Base-by-base conservation (phyloP, 108 stramenopile genomes). In the Mayamaea pseudoterrestris region DNA sequence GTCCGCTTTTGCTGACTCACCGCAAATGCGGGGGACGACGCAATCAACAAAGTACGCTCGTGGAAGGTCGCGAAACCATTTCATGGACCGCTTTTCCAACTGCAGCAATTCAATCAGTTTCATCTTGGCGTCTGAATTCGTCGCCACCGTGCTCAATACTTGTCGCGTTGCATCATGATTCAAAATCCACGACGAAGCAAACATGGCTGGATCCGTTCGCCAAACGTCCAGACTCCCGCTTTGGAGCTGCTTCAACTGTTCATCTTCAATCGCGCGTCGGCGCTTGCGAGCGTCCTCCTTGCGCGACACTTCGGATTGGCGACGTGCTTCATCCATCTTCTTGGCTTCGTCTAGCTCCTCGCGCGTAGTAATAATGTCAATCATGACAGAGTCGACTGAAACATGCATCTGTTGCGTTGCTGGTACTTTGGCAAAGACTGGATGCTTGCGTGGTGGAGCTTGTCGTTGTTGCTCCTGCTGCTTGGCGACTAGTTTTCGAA, bases 41-140 rank as follows among this genome's bases (percentile, higher is more conserved):
- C n/a, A n/a, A n/a, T n/a, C n/a, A n/a, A n/a, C n/a, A n/a, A 42
- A 42, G 14, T 42, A 42, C 7, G 41, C 41, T n/a, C 17, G 12
- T 8, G 41, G 41, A 7, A 42, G 14, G 12, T 8, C 17, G 7
- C 16, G 12, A 18, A 14, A 42, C 41, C 41, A 42, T 16, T 13
- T 42, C 7, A 8, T 8, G 7, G 41, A 13, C 17, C 14, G 8
- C 41, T 42, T 42, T 42, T 42, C 41, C 7, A 42, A 14, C 7
- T 42, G 7, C 41, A 42, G 16, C 12, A 42, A 18, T 42, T 42
- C 41, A 8, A 42, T 13, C 7, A 42, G 41, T 42, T 8, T 16
- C 16, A 7, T 16, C 16, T 42, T 42, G 14, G 8, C 14, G 7
- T 42, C 12, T 16, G 14, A n/a, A 16, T 42, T 13, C 8, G 12